Evolutionary conservation across 345 rosid species (phyloP).

Genomic region (Eucalyptus regnans): DNA sequence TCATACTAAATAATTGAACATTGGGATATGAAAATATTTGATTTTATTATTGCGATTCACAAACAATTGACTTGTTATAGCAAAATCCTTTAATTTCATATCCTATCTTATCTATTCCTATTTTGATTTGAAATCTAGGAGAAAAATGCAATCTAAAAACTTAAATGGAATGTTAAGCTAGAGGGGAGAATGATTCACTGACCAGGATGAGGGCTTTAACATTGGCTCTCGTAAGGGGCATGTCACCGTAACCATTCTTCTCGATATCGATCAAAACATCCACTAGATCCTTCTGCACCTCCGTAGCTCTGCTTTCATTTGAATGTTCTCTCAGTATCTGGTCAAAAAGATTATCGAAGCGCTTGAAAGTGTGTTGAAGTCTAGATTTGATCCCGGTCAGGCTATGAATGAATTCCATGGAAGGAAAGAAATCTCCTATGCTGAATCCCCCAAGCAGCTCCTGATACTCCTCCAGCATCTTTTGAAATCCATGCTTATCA

Average conservation of each 20-base stretch:
- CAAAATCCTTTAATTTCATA: no score
- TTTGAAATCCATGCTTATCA: conserved; percentile 25
- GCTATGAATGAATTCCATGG: conserved; percentile 20
- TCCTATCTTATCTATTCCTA: no score
- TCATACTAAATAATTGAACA: no score
- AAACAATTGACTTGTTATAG: fast-evolving
- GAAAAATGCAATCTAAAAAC: background rate
- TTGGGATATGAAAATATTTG: no score
- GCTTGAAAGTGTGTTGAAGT: conserved; percentile 4
- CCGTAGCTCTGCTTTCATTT: background rate
- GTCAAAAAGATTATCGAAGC: conserved; percentile 18
- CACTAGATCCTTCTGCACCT: conserved; percentile 7
- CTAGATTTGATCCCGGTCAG: conserved; percentile 20
- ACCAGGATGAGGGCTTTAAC: conserved; percentile 38
- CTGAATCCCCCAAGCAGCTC: conserved; percentile 21
- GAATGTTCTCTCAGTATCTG: conserved; percentile 14
- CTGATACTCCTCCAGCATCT: conserved; percentile 32
- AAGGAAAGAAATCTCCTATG: conserved; percentile 28
- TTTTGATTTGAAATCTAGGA: no score
- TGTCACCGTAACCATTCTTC: conserved; percentile 4
- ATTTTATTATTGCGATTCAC: no score
- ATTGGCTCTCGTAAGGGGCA: conserved; percentile 22
- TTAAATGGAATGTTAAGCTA: background rate
- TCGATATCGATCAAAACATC: conserved; percentile 20
- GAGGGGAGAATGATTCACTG: background rate